Conservation (phyloP, 371 early-diverging fungal genomes). For the Mortierella sp. region DNA sequence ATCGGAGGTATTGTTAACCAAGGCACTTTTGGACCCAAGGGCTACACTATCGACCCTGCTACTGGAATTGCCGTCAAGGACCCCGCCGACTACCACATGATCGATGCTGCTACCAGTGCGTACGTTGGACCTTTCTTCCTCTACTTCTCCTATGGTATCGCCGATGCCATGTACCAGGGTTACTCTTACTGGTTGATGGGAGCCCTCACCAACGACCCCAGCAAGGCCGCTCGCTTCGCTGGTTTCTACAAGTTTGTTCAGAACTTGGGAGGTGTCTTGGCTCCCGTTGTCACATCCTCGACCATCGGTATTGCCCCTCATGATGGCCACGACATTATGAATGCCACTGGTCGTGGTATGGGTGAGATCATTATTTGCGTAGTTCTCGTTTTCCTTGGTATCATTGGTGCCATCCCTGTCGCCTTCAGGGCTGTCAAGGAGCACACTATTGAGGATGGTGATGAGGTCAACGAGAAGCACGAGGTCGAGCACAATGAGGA, state of each 20-base stretch:
- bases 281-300: constrained; percentile 53
- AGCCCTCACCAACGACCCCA: constrained; percentile 78
- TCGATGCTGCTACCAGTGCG: constrained; percentile 54
- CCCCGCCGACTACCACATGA: constrained; percentile 39
- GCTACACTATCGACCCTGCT: not conserved
- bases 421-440: constrained; percentile 55
- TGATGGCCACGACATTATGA: constrained; percentile 16
- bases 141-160: constrained; percentile 74
- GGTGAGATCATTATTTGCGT: constrained; percentile 48
- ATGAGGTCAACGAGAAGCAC: constrained; percentile 38
- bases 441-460: constrained; percentile 46
- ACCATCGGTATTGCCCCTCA: constrained; percentile 48
- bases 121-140: constrained; percentile 73
- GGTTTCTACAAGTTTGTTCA: constrained; percentile 62
- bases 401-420: constrained; percentile 49
- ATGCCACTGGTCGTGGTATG: constrained; percentile 38
- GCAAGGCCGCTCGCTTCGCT: constrained; percentile 76
- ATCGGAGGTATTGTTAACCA: constrained; percentile 73
- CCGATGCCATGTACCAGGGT: constrained; percentile 80
- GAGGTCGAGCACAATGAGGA: constrained; percentile 12
- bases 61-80: constrained; percentile 28
- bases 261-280: constrained; percentile 55
- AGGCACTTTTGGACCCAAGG: constrained; percentile 58
- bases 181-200: constrained; percentile 86
- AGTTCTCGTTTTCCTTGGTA: constrained; percentile 46